Evolutionary conservation across 192 early-diverging fungal species (phyloP).

Genomic region (Phycomyces nitens): DNA sequence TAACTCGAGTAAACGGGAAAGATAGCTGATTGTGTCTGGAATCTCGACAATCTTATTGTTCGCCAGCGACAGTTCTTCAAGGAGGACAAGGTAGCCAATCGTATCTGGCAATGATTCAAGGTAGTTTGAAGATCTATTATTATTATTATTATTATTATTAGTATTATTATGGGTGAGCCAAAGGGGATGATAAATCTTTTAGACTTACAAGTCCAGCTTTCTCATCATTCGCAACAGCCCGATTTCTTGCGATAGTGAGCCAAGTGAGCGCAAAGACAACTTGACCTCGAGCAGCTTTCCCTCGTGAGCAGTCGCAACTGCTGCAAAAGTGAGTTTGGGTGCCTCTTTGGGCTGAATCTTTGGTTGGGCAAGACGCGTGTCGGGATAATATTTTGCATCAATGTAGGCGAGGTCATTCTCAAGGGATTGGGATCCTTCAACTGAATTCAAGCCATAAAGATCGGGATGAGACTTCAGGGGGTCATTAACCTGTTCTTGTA

Average conservation of each 20-base stretch:
- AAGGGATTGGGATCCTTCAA: neutral
- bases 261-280: constrained; percentile 52
- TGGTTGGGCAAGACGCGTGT: neutral
- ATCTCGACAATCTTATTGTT: constrained; percentile 59
- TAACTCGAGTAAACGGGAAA: constrained; percentile 65
- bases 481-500: neutral
- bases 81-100: constrained; percentile 67
- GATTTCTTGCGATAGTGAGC: constrained; percentile 62
- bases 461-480: neutral
- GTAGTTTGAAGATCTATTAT: constrained; percentile 67
- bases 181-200: constrained; percentile 1
- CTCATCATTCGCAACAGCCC: constrained; percentile 57
- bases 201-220: constrained; percentile 69
- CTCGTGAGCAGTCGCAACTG: neutral
- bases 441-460: neutral
- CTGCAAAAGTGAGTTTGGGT: neutral
- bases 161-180: no score
- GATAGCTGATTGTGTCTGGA: constrained; percentile 67
- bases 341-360: neutral
- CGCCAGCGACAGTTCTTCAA: constrained; percentile 57
- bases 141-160: no score
- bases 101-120: constrained; percentile 65
- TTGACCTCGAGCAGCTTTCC: constrained; percentile 37
- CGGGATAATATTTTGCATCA: constrained; percentile 16
- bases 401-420: constrained; percentile 19